A percentile compares a stretch with the other conserved stretches of the same genome.
Conservation (phyloP, 352 stramenopile genomes). For the Phytophthora pistaciae region DNA sequence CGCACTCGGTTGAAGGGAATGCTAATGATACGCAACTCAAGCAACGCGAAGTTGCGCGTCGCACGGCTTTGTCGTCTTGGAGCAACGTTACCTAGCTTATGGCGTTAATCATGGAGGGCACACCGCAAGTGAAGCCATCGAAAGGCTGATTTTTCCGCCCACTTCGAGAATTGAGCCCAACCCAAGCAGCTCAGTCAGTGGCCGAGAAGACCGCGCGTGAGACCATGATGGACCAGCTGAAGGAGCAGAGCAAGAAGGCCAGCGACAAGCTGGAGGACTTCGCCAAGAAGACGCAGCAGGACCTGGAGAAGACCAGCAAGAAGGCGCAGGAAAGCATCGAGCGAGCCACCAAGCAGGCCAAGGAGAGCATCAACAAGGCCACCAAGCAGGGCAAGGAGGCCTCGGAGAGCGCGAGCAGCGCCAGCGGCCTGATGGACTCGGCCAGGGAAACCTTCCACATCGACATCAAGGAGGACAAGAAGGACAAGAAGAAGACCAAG, state of each 20-base stretch:
- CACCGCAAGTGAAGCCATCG: constrained; percentile 6
- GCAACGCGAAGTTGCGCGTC: neutral
- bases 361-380: constrained; percentile 33
- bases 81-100: neutral
- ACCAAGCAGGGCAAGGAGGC: constrained; percentile 34
- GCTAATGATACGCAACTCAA: constrained; percentile 1
- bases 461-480: constrained; percentile 44
- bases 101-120: neutral
- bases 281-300: constrained; percentile 39
- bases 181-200: neutral
- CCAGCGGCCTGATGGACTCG: constrained; percentile 29
- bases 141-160: constrained; percentile 13
- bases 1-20: neutral
- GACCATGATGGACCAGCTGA: constrained; percentile 54
- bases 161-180: constrained; percentile 25
- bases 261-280: constrained; percentile 40
- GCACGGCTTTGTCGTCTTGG: neutral
- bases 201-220: constrained; percentile 13
- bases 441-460: constrained; percentile 46
- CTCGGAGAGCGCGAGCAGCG: constrained; percentile 28
- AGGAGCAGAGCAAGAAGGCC: constrained; percentile 54
- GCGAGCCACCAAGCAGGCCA: constrained; percentile 31
- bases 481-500: constrained; percentile 41
- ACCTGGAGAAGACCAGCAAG: constrained; percentile 39
- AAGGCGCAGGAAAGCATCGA: constrained; percentile 38